Conservation (phyloP, 2,329 filamentous ascomycete genomes). For the Aureobasidium vineae region DNA sequence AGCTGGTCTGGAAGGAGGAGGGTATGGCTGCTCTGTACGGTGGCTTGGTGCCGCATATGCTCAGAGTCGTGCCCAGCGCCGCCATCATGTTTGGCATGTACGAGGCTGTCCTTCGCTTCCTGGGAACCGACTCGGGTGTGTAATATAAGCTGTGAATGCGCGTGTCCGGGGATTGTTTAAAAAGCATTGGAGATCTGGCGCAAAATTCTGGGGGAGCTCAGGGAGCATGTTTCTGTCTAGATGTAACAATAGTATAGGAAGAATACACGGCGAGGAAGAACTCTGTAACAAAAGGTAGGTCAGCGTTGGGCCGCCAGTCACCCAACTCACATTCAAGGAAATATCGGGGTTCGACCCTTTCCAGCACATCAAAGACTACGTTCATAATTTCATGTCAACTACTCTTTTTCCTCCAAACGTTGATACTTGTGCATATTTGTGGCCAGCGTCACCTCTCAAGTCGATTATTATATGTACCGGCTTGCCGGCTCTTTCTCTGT, state of each 20-base stretch:
- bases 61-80: constrained; percentile 86
- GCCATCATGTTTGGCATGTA: constrained; percentile 97
- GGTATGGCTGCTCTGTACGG: constrained; percentile 84
- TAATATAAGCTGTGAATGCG: not conserved
- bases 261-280: not conserved
- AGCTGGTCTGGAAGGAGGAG: constrained; percentile 82
- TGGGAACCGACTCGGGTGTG: constrained; percentile 48
- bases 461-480: not conserved
- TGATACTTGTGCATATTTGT: no score
- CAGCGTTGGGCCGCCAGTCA: not conserved
- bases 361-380: no score
- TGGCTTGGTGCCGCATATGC: constrained; percentile 84
- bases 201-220: not conserved
- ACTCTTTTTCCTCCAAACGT: not conserved
- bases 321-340: not conserved
- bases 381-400: not conserved
- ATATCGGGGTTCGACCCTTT: no score
- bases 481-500: not conserved
- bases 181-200: constrained; percentile 15
- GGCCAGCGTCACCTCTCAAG: not conserved
- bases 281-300: not conserved
- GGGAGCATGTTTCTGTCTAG: not conserved
- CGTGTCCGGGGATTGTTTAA: not conserved
- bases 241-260: constrained; percentile 12
- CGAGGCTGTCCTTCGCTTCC: constrained; percentile 50